phyloP scores from a whole-genome alignment of 179 eudicot genomes.

The Actinidia chinensis region DNA sequence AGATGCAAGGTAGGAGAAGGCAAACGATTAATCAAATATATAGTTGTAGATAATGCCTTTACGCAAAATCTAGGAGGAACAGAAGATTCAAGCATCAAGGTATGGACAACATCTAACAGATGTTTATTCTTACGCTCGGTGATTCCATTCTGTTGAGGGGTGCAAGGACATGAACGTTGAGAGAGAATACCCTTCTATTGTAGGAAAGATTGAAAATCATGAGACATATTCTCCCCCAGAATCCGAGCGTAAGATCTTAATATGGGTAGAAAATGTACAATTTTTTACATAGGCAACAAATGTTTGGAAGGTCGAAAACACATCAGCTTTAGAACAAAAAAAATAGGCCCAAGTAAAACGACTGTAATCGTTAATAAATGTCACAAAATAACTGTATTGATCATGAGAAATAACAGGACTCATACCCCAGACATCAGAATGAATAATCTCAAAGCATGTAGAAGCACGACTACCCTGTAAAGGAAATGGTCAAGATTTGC shows the following conservation, averaged over 20 bases:
- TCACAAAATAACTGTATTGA: neutral
- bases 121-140: slow-evolving; percentile 6
- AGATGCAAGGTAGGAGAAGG: neutral
- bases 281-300: neutral
- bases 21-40: slow-evolving; percentile 9
- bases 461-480: neutral
- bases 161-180: slow-evolving; percentile 6
- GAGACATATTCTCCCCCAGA: slow-evolving; percentile 18
- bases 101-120: slow-evolving; percentile 6
- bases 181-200: slow-evolving; percentile 3
- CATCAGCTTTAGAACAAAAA: slow-evolving; percentile 12
- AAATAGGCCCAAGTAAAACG: slow-evolving; percentile 21
- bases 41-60: slow-evolving; percentile 11
- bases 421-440: slow-evolving; percentile 2
- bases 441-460: neutral
- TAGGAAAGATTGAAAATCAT: slow-evolving; percentile 1
- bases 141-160: slow-evolving; percentile 12
- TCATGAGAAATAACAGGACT: neutral
- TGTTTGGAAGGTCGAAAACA: slow-evolving; percentile 2
- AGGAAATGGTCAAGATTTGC: slow-evolving; percentile 15
- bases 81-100: slow-evolving; percentile 12
- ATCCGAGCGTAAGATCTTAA: slow-evolving; percentile 16
- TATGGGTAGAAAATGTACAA: slow-evolving; percentile 5
- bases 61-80: slow-evolving; percentile 13
- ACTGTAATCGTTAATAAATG: slow-evolving; percentile 10